phyloP scores from a whole-genome alignment of 1,139 yeast genomes.

The Schwanniomyces etchellsii region DNA sequence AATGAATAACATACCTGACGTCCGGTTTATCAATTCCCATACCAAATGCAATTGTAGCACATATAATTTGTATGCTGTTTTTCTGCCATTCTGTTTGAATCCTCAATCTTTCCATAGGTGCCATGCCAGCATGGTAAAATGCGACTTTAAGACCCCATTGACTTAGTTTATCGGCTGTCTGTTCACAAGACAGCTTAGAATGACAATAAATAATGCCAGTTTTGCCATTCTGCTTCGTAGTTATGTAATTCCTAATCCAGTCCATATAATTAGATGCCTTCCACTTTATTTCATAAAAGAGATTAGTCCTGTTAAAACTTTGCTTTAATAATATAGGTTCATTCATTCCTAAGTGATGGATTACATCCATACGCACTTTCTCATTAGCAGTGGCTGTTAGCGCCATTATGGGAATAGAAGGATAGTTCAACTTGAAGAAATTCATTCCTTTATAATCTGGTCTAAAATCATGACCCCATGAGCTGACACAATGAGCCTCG shows the following conservation, averaged over 20 bases:
- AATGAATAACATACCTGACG: conserved; percentile 85
- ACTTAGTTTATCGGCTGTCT: conserved; percentile 58
- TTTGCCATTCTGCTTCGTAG: conserved; percentile 44
- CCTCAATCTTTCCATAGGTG: conserved; percentile 61
- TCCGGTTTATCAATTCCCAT: conserved; percentile 98
- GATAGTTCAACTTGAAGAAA: conserved; percentile 65
- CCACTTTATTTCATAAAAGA: conserved; percentile 70
- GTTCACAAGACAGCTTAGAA: conserved; percentile 85
- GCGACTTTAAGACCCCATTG: conserved; percentile 61
- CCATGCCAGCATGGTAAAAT: conserved; percentile 93
- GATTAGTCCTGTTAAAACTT: conserved; percentile 85
- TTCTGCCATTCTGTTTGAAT: conserved; percentile 83
- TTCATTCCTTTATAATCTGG: conserved; percentile 89
- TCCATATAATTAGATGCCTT: conserved; percentile 56
- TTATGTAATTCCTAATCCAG: conserved; percentile 56
- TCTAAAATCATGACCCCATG: conserved; percentile 99
- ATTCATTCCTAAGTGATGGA: conserved; percentile 60
- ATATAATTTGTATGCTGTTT: conserved; percentile 65
- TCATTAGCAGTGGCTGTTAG: conserved; percentile 97
- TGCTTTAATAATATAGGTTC: conserved; percentile 56
- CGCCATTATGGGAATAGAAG: conserved; percentile 88
- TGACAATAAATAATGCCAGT: conserved; percentile 94
- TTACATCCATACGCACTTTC: conserved; percentile 81
- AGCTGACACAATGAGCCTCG: conserved; percentile 97
- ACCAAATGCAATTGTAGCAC: conserved; percentile 98